These are phyloP conservation scores for Cicer bijugum DNA, from an alignment of 306 rosid species.

Conservation along the genomic window DNA sequence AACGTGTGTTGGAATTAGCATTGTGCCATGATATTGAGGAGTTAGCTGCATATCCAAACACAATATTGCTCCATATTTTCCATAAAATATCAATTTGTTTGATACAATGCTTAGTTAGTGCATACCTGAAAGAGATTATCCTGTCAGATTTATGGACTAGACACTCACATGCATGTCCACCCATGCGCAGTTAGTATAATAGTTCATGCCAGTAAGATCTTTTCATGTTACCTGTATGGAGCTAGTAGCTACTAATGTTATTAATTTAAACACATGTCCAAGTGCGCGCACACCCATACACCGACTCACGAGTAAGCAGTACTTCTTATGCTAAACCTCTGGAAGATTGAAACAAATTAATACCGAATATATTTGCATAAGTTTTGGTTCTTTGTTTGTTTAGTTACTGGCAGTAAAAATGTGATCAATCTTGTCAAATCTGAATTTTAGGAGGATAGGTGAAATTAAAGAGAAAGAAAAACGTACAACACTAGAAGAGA, in stretches of 20 bases:
- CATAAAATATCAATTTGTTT: neutral
- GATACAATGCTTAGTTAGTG: slow-evolving; percentile 9
- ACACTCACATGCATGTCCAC: neutral
- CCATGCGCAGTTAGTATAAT: neutral
- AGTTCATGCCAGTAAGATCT: neutral
- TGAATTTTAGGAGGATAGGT: slow-evolving; percentile 80
- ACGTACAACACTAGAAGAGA: slow-evolving; percentile 72
- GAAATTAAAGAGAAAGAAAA: slow-evolving; percentile 82
- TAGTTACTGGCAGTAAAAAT: slow-evolving; percentile 5
- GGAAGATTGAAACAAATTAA: slow-evolving; percentile 13
- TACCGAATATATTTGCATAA: slow-evolving; percentile 14
- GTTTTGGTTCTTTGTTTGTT: slow-evolving; percentile 41
- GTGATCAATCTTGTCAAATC: slow-evolving; percentile 40
- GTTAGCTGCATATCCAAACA: neutral
- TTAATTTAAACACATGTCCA: neutral
- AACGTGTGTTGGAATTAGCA: neutral
- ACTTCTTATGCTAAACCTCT: neutral
- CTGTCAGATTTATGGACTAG: neutral
- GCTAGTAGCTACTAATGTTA: neutral
- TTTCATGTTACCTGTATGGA: neutral
- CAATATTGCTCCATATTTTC: neutral
- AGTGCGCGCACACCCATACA: neutral
- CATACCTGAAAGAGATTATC: neutral
- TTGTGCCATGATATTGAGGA: neutral
- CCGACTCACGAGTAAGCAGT: neutral